These are phyloP conservation scores for Hirschfeldia incana DNA, from an alignment of 345 rosid genomes.

Conservation along the genomic window DNA sequence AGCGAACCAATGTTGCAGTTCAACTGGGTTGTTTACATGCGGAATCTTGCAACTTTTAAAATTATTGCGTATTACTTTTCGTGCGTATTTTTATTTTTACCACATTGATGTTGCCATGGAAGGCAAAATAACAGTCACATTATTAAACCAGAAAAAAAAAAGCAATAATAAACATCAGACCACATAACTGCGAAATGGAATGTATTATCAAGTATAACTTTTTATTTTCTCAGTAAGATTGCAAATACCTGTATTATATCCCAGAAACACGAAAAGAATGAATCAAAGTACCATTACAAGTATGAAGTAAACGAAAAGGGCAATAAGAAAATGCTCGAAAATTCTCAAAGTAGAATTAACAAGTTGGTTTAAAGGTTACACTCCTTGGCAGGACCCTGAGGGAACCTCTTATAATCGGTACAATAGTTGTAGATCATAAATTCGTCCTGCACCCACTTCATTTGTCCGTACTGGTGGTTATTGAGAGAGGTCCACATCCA, in stretches of 20 bases:
- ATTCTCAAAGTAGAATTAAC: not conserved
- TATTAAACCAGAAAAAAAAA: not conserved
- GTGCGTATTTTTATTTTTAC: not conserved
- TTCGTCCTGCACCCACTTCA: conserved; percentile 54
- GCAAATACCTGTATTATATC: conserved; percentile 1
- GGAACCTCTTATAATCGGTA: conserved; percentile 45
- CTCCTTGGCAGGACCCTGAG: conserved; percentile 43
- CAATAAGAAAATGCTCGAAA: conserved; percentile 7
- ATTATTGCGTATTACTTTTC: not conserved
- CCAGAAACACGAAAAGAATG: not conserved
- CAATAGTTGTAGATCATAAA: conserved; percentile 66
- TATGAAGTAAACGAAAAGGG: not conserved
- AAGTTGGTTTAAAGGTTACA: conserved; percentile 24
- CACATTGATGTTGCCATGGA: not conserved
- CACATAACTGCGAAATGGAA: not conserved
- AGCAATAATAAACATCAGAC: not conserved
- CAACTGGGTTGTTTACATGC: not conserved
- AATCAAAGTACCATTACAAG: conserved; percentile 16
- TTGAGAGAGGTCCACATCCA: conserved; percentile 44
- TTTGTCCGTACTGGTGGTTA: conserved; percentile 24
- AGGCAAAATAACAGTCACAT: not conserved
- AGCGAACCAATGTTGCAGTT: too few relatives aligned
- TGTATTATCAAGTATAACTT: not conserved
- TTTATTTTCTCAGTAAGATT: conserved; percentile 5
- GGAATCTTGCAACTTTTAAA: not conserved